phyloP scores from a whole-genome alignment of 1,284 basidiomycete genomes.

The Microbotryomycetes sp. region DNA sequence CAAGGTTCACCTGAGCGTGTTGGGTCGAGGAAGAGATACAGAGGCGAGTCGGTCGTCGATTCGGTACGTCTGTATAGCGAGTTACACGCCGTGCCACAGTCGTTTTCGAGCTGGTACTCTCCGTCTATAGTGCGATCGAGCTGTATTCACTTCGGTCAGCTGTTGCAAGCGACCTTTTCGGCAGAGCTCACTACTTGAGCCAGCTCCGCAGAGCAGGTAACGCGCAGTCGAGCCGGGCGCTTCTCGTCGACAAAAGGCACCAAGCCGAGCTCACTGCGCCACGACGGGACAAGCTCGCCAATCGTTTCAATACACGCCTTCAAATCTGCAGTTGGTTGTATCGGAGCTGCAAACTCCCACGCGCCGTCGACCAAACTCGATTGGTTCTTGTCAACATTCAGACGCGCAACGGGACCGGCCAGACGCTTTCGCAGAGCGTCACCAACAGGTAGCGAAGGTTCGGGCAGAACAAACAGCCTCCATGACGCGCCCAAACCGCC shows the following conservation, averaged over 20 bases:
- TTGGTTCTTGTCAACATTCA: conserved; percentile 40
- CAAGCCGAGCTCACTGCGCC: conserved; percentile 78
- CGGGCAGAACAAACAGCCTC: conserved; percentile 60
- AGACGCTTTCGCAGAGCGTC: conserved; percentile 69
- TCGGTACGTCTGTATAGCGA: conserved; percentile 67
- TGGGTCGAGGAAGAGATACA: conserved; percentile 81
- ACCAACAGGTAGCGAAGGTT: conserved; percentile 51
- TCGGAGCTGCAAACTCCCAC: conserved; percentile 79
- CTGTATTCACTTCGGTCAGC: conserved; percentile 17
- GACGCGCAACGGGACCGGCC: conserved; percentile 68
- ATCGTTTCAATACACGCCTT: conserved; percentile 55
- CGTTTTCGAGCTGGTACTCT: conserved; percentile 66
- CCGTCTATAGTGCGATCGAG: conserved; percentile 79
- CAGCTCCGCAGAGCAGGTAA: conserved; percentile 50
- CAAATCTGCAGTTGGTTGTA: conserved; percentile 48
- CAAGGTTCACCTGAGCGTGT: conserved; percentile 64
- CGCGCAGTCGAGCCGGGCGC: conserved; percentile 60
- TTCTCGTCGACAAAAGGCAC: conserved; percentile 58
- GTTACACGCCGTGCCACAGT: conserved; percentile 80
- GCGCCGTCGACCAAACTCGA: conserved; percentile 57
- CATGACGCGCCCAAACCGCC: conserved; percentile 74
- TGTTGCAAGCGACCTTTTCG: neutral
- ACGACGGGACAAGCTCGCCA: conserved; percentile 68
- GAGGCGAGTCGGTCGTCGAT: conserved; percentile 45
- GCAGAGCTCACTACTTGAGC: conserved; percentile 38